Conservation (phyloP, 108 stramenopile genomes). For the Fragilaria crotonensis region DNA sequence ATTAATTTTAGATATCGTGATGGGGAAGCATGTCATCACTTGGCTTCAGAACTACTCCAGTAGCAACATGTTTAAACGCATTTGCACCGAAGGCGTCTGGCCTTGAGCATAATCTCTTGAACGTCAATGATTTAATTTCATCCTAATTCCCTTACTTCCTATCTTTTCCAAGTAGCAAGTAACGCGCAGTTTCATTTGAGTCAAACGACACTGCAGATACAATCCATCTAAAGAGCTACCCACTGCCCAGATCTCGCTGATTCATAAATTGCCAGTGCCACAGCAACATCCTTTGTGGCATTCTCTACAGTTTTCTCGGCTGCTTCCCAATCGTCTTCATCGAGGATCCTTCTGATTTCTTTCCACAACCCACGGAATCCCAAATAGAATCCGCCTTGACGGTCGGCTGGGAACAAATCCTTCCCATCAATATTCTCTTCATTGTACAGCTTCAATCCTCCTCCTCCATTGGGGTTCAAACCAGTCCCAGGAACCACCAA, state of each 20-base stretch:
- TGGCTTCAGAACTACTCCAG: no score
- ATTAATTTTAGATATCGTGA: no score
- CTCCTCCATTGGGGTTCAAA: conserved; percentile 14
- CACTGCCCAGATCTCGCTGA: conserved; percentile 14
- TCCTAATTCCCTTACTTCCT: no score
- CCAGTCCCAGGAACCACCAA: conserved; percentile 21
- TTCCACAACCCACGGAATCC: conserved; percentile 28
- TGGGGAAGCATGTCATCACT: no score
- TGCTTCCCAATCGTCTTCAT: conserved; percentile 5
- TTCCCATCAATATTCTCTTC: conserved; percentile 10
- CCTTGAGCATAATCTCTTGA: no score
- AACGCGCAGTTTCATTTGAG: no score
- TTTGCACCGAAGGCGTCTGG: no score
- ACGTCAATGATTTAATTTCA: no score
- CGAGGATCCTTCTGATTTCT: conserved; percentile 12
- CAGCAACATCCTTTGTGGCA: conserved; percentile 21
- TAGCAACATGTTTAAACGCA: no score
- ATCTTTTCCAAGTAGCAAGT: no score
- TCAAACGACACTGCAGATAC: no score
- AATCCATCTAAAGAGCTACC: conserved; percentile 6
- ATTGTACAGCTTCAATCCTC: conserved; percentile 29
- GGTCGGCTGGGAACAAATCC: conserved; percentile 18
- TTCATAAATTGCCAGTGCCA: conserved; percentile 23
- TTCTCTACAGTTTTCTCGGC: conserved; percentile 15
- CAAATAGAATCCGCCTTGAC: conserved; percentile 27